phyloP scores from a whole-genome alignment of 352 stramenopile species.

The Globisporangium iwayamae region DNA sequence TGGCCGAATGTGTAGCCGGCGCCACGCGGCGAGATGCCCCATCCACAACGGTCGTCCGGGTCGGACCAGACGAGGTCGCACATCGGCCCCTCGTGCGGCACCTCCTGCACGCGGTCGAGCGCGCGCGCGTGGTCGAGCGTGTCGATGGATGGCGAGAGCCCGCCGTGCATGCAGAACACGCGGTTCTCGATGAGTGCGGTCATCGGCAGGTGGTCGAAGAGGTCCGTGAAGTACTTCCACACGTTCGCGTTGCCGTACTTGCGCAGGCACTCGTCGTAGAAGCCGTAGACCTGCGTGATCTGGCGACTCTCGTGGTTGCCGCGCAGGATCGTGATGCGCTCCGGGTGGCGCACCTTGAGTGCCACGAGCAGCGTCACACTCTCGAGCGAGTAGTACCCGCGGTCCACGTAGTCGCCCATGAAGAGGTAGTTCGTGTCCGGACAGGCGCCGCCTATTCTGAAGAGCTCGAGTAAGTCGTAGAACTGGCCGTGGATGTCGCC shows the following conservation, averaged over 20 bases:
- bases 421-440: slow-evolving; percentile 91
- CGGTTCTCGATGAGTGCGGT: slow-evolving; percentile 87
- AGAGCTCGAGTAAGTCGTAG: slow-evolving; percentile 87
- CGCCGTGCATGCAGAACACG: slow-evolving; percentile 89
- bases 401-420: slow-evolving; percentile 90
- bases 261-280: slow-evolving; percentile 70
- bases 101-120: slow-evolving; percentile 84
- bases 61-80: slow-evolving; percentile 89
- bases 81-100: slow-evolving; percentile 86
- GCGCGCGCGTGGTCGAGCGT: slow-evolving; percentile 83
- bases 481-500: slow-evolving; percentile 90
- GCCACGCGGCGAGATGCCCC: slow-evolving; percentile 83
- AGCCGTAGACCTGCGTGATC: slow-evolving; percentile 41
- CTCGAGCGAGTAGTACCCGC: slow-evolving; percentile 86
- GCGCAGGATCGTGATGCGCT: slow-evolving; percentile 81
- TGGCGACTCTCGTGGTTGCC: slow-evolving; percentile 59
- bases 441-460: slow-evolving; percentile 84
- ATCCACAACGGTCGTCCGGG: slow-evolving; percentile 83
- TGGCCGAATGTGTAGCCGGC: slow-evolving; percentile 87
- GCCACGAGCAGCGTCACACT: slow-evolving; percentile 79
- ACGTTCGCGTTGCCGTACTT: slow-evolving; percentile 86
- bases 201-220: slow-evolving; percentile 88
- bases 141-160: slow-evolving; percentile 85
- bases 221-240: slow-evolving; percentile 89
- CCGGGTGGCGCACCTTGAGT: slow-evolving; percentile 82